These are phyloP conservation scores for Harringtonia lauricola DNA, from an alignment of 2,329 filamentous ascomycete genomes.

Conservation along the genomic window DNA sequence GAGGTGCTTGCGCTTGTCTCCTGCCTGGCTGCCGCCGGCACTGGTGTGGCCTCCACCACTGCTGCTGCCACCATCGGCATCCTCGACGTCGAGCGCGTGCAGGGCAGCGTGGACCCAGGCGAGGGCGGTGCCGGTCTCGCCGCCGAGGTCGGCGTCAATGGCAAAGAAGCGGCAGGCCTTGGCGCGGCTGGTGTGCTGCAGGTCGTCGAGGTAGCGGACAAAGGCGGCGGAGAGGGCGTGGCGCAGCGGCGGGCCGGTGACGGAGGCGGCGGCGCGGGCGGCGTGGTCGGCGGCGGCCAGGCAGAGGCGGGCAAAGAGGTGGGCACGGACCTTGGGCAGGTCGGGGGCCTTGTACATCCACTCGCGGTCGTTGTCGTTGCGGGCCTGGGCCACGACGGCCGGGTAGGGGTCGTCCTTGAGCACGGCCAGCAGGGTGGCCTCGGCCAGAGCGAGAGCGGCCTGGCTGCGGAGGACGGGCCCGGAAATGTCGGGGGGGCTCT, in stretches of 20 bases:
- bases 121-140: slow-evolving; percentile 73
- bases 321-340: slow-evolving; percentile 78
- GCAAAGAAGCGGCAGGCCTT: slow-evolving; percentile 86
- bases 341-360: slow-evolving; percentile 94
- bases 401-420: slow-evolving; percentile 93
- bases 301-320: slow-evolving; percentile 79
- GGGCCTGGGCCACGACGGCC: slow-evolving; percentile 65
- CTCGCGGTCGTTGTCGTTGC: slow-evolving; percentile 75
- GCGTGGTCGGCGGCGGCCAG: slow-evolving; percentile 84
- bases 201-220: slow-evolving; percentile 62
- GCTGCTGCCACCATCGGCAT: slow-evolving; percentile 21
- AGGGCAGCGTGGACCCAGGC: slow-evolving; percentile 76
- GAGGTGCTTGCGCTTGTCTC: slow-evolving; percentile 35
- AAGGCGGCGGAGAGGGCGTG: slow-evolving; percentile 51
- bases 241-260: slow-evolving; percentile 19
- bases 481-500: slow-evolving; percentile 34
- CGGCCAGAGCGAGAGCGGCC: slow-evolving; percentile 62
- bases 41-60: not conserved
- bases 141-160: slow-evolving; percentile 75
- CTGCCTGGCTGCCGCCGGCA: not conserved
- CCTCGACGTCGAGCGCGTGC: slow-evolving; percentile 59
- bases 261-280: slow-evolving; percentile 46
- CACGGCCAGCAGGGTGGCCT: slow-evolving; percentile 82
- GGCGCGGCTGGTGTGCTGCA: slow-evolving; percentile 64
- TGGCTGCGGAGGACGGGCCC: slow-evolving; percentile 44